Percentiles rank a stretch among this genome's conserved stretches.
These are phyloP conservation scores for Naganishia onofrii DNA, from an alignment of 768 basidiomycete genomes.

Conservation along the genomic window DNA sequence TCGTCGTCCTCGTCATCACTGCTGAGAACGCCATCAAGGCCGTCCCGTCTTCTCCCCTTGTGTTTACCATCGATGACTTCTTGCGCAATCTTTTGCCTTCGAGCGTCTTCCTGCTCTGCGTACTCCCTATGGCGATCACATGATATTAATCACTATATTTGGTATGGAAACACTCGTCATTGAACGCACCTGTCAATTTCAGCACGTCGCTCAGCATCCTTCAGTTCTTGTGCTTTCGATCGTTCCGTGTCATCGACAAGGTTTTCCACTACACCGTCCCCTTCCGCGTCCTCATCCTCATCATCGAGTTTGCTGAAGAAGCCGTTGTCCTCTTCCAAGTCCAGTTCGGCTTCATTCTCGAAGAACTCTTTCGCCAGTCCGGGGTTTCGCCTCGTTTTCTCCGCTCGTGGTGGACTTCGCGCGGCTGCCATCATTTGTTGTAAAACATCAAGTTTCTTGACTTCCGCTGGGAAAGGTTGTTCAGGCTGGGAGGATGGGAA, in stretches of 20 bases:
- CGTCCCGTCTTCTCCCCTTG: conserved; percentile 19
- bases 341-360: conserved; percentile 17
- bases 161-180: too few relatives aligned
- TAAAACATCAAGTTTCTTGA: background rate
- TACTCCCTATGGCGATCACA: background rate
- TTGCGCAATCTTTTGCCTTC: conserved; percentile 26
- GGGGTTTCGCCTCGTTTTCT: background rate
- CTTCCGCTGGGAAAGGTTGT: background rate
- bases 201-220: conserved; percentile 5
- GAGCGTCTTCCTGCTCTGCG: conserved; percentile 21
- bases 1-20: conserved; percentile 22
- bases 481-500: conserved; percentile 19
- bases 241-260: conserved; percentile 20
- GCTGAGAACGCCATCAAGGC: conserved; percentile 14
- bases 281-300: conserved; percentile 24
- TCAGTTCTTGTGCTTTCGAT: conserved; percentile 3
- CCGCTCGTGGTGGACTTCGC: conserved; percentile 1
- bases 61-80: conserved; percentile 26
- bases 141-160: background rate
- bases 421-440: conserved; percentile 21
- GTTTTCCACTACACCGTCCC: conserved; percentile 20
- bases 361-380: conserved; percentile 13
- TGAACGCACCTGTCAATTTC: conserved; percentile 14
- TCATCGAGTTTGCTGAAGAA: conserved; percentile 13
- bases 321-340: conserved; percentile 18